Percentiles rank a stretch among this genome's conserved stretches.
phyloP scores from a whole-genome alignment of 2,329 filamentous ascomycete genomes.

The Cercospora sp. region DNA sequence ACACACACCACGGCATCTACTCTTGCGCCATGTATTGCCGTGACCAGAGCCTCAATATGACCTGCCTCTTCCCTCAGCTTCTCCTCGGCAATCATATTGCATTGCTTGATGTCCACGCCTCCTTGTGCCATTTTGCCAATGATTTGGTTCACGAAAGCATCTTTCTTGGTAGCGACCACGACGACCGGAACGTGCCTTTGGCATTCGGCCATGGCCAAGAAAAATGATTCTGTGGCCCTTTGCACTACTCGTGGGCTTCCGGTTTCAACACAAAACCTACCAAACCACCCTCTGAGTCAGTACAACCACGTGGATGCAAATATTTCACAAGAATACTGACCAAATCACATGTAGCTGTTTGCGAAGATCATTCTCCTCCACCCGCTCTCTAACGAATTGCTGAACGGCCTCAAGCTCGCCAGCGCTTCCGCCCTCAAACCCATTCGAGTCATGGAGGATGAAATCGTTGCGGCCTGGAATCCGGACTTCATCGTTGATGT shows the following conservation, averaged over 20 bases:
- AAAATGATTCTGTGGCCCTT: conserved; percentile 38
- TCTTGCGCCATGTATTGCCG: conserved; percentile 29
- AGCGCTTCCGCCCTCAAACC: conserved; percentile 40
- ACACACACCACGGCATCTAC: conserved; percentile 32
- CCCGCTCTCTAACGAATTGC: conserved; percentile 37
- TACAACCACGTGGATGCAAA: not conserved
- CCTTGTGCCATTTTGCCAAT: conserved; percentile 24
- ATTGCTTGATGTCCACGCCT: conserved; percentile 25
- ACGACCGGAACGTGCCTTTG: conserved; percentile 39
- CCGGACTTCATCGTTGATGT: conserved; percentile 38
- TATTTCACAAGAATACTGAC: conserved; percentile 6
- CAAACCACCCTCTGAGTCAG: not conserved
- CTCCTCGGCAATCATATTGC: conserved; percentile 31
- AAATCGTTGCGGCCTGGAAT: conserved; percentile 39
- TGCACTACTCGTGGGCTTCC: conserved; percentile 39
- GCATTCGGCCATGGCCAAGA: conserved; percentile 36
- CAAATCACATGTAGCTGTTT: conserved; percentile 39
- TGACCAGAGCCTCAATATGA: conserved; percentile 29
- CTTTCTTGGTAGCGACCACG: conserved; percentile 40
- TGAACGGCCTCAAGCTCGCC: conserved; percentile 34
- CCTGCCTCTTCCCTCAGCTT: conserved; percentile 30
- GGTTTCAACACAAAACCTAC: conserved; percentile 38
- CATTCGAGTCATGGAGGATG: conserved; percentile 41
- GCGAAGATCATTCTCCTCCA: conserved; percentile 34
- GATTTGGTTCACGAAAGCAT: conserved; percentile 36